Evolutionary conservation across 495 filamentous ascomycete genomes (phyloP).

Genomic region (Acidomyces sp.): DNA sequence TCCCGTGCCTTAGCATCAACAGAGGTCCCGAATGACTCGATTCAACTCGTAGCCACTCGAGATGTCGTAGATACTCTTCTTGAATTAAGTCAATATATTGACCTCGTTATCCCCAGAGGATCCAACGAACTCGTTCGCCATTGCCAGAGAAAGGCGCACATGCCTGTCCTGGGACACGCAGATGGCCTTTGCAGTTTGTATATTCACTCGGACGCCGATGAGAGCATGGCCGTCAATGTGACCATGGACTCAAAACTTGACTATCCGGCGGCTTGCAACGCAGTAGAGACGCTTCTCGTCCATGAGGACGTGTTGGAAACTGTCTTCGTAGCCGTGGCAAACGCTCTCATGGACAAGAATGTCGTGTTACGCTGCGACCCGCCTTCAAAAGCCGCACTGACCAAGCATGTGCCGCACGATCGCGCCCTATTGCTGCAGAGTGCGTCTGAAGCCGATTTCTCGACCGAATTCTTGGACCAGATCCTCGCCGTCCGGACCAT

Average conservation of each 20-base stretch:
- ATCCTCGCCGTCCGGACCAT: constrained; percentile 77
- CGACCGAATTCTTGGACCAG: constrained; percentile 82
- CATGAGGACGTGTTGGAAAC: constrained; percentile 56
- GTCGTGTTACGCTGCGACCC: constrained; percentile 77
- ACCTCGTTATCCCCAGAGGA: constrained; percentile 88
- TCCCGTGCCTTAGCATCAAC: constrained; percentile 63
- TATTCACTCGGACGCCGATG: constrained; percentile 66
- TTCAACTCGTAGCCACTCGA: constrained; percentile 85
- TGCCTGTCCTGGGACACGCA: constrained; percentile 92
- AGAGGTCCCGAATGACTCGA: constrained; percentile 67
- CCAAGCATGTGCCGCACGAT: constrained; percentile 26
- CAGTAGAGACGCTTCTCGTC: constrained; percentile 76
- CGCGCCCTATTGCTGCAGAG: constrained; percentile 43
- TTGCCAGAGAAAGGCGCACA: constrained; percentile 80
- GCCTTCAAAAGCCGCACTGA: constrained; percentile 47
- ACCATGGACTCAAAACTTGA: constrained; percentile 83
- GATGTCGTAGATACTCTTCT: constrained; percentile 79
- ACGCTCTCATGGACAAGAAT: constrained; percentile 57
- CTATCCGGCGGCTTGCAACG: constrained; percentile 96
- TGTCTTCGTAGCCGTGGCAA: constrained; percentile 57
- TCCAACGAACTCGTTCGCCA: constrained; percentile 85
- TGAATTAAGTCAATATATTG: constrained; percentile 69
- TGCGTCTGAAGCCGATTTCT: constrained; percentile 55
- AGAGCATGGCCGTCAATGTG: constrained; percentile 57
- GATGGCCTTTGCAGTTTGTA: constrained; percentile 90